phyloP scores from a whole-genome alignment of 192 early-diverging fungal species.

The Coemansia sp. region DNA sequence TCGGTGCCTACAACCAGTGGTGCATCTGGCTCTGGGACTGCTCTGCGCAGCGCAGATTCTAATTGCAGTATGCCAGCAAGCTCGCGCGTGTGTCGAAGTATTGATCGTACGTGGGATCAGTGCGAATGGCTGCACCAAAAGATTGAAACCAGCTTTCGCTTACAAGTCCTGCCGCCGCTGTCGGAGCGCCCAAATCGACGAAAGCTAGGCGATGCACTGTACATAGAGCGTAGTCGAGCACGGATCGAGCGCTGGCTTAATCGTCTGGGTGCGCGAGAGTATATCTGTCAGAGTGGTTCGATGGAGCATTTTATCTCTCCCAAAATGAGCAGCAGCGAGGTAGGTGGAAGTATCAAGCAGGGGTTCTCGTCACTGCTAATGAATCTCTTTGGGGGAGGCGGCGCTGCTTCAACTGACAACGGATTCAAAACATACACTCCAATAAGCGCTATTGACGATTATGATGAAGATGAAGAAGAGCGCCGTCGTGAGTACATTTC shows the following conservation, averaged over 20 bases:
- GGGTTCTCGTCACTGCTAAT: constrained; percentile 42
- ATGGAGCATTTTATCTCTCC: constrained; percentile 42
- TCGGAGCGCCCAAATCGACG: constrained; percentile 26
- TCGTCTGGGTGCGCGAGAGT: constrained; percentile 40
- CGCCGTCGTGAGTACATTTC: constrained; percentile 42
- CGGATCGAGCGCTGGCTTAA: constrained; percentile 54
- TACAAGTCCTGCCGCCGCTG: constrained; percentile 47
- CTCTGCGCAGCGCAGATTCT: neutral
- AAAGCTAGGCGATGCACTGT: constrained; percentile 7
- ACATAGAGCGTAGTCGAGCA: constrained; percentile 37
- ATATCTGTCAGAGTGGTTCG: constrained; percentile 33
- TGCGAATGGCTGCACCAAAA: constrained; percentile 50
- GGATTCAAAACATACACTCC: constrained; percentile 41
- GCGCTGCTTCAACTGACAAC: constrained; percentile 6
- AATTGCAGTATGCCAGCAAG: neutral
- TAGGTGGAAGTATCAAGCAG: constrained; percentile 24
- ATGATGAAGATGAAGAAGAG: constrained; percentile 51
- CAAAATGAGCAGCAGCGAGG: constrained; percentile 25
- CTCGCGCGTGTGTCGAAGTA: constrained; percentile 23
- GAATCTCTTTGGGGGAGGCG: constrained; percentile 34
- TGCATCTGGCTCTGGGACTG: neutral
- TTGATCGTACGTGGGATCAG: constrained; percentile 51
- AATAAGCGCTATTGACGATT: constrained; percentile 46
- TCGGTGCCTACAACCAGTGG: constrained; percentile 3
- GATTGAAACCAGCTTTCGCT: constrained; percentile 31